These are phyloP conservation scores for Clausena lansium DNA, from an alignment of 345 rosid genomes.

Conservation along the genomic window DNA sequence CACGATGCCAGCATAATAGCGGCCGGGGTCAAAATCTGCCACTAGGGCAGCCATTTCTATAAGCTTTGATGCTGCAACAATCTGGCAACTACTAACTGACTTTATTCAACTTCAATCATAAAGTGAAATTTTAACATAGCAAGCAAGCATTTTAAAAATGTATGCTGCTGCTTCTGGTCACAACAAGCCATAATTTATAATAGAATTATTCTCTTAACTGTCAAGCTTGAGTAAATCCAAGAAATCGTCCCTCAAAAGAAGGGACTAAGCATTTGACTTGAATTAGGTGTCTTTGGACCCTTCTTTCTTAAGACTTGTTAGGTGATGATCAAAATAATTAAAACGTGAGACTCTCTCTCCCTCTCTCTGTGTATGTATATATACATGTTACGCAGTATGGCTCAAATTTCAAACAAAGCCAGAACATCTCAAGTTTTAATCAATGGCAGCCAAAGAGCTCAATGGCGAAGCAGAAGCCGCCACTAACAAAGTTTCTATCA, in stretches of 20 bases:
- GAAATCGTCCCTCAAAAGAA: constrained; percentile 2
- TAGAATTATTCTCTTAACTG: constrained; percentile 2
- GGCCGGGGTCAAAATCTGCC: constrained; percentile 14
- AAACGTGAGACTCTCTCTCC: neutral
- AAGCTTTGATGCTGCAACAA: constrained; percentile 6
- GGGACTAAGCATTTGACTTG: neutral
- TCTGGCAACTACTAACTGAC: neutral
- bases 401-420: neutral
- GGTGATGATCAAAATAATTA: neutral
- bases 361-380: neutral
- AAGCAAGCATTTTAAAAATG: neutral
- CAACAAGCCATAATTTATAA: constrained; percentile 3
- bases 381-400: neutral
- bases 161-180: constrained; percentile 11
- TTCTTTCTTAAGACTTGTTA: neutral
- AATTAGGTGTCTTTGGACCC: neutral
- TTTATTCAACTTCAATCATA: neutral
- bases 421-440: neutral
- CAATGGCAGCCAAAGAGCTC: constrained; percentile 39
- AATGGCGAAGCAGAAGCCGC: constrained; percentile 17
- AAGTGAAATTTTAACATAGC: neutral
- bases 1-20: constrained; percentile 10
- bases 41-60: constrained; percentile 3
- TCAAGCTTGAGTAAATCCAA: neutral
- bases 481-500: constrained; percentile 47